phyloP scores from a whole-genome alignment of 345 rosid genomes.

The Bruguiera parviflora region DNA sequence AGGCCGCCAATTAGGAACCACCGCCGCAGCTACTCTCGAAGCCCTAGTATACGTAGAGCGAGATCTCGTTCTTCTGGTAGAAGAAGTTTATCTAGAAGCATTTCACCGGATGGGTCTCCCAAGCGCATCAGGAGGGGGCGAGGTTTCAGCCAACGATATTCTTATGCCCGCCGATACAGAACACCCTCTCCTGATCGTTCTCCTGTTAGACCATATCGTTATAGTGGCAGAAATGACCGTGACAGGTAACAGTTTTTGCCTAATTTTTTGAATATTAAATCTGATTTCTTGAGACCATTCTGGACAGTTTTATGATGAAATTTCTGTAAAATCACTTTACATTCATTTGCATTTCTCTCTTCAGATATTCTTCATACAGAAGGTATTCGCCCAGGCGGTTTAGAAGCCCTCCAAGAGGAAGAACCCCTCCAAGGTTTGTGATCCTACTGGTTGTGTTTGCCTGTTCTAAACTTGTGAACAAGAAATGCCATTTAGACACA shows the following conservation, averaged over 20 bases:
- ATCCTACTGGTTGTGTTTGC: background rate
- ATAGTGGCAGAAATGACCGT: constrained; percentile 54
- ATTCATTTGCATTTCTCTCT: constrained; percentile 1
- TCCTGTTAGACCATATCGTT: constrained; percentile 69
- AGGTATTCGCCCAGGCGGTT: constrained; percentile 90
- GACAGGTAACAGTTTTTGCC: constrained; percentile 49
- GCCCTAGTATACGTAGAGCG: constrained; percentile 49
- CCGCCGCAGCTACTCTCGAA: constrained; percentile 58
- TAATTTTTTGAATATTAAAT: too few relatives aligned
- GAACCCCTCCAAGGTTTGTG: constrained; percentile 80
- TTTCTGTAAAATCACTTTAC: background rate
- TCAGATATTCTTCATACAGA: constrained; percentile 61
- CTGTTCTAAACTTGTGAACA: background rate
- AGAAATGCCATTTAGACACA: background rate
- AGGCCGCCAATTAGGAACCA: constrained; percentile 46
- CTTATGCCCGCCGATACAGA: constrained; percentile 85
- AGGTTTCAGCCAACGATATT: constrained; percentile 83
- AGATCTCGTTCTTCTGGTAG: constrained; percentile 62
- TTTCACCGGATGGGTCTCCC: constrained; percentile 70
- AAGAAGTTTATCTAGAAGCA: constrained; percentile 80
- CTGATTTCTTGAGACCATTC: too few relatives aligned
- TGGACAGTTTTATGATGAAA: too few relatives aligned
- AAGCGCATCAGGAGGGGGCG: constrained; percentile 91
- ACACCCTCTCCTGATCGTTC: constrained; percentile 89
- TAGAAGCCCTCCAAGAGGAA: constrained; percentile 76